Evolutionary conservation across 495 filamentous ascomycete species (phyloP), one percentile per base, ranked within the genome.

Genomic region (Penicillium cataractarum): DNA sequence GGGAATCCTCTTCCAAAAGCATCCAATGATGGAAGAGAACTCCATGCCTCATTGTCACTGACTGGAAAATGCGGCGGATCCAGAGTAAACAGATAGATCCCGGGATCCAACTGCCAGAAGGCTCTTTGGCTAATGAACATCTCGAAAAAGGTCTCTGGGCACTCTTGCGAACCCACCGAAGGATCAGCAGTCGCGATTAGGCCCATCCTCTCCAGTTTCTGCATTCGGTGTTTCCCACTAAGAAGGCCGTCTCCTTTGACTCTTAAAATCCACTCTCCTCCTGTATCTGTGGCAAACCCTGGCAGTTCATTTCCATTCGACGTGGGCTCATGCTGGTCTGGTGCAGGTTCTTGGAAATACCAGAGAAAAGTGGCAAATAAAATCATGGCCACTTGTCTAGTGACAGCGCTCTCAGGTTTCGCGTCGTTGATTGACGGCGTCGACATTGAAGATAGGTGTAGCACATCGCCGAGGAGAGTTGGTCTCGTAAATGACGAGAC

Each of bases 401-500:
- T 55, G 26, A 55, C 27, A 33, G 51, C 51, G 51, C 51, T 55
- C 51, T 55, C 51, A 55, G 51, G 51, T 33, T 55, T 55, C 51
- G 27, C 27, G 51, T 55, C 51, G 51, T 55, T 7, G 17, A 29
- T 55, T 29, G 51, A 29, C 26, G 51, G 51, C 27, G 27, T 29
- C 51, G 51, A 55, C 51, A 55, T 55, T 55, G 51, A 55, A 55
- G 51, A 55, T 31, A 55, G 51, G 27, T 55, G 51, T 33, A 55
- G 17, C 29, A 55, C 51, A 55, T 55, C 51, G 21, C 51, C 31
- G 32, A 55, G 24, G 22, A 55, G 27, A 21, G 51, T 55, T 19
- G 51, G 51, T 33, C 6, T 55, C 22, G 51, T 55, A 55, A 55
- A 55, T 32, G 21, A 32, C n/a, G 27, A 55, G 22, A 27, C 27